Evolutionary conservation across 176 grass and related monocot genomes (phyloP), one percentile per base, ranked within the genome.

Genomic region (Metroxylon sagu): DNA sequence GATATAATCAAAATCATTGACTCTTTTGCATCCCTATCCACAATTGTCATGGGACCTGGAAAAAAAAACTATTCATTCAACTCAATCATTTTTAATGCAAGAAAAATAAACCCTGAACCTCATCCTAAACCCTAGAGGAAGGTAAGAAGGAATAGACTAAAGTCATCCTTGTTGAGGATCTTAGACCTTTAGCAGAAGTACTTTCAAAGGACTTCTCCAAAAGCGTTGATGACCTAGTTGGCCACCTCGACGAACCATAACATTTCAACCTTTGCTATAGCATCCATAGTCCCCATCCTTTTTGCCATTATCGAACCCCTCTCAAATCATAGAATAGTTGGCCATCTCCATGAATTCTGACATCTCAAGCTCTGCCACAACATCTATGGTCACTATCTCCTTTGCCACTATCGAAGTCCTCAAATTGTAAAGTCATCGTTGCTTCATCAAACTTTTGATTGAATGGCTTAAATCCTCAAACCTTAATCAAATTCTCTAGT

Each of bases 21-120:
- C 59, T 96, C 86, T 65, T 96, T 86, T 3, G 86, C 91, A 66
- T 96, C 91, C 71, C 91, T 84, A 66, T 90, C 86, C 4, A 86
- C 91, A 75, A 96, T 87, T 0, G 91, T 96, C 12, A 96, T 83
- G 1, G 91, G 91, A 66, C 91, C 91, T 96, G 63, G 4, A 48
- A 55, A 53, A 16, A 18, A 29, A 59, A 61, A 30, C 10, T 7
- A 26, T 25, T 26, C 19, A 6, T 25, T 25, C 21, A n/a, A 50
- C 8, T 39, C 35, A 23, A 23, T 23, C 21, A 23, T 23, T 23
- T 23, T 23, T 23, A 14, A 35, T 51, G 15, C 29, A 18, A 21
- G 17, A 25, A 60, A 19, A 16, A 6, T 39, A 43, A 50, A 26
- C 2, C 48, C 8, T 25, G 6, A 8, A 56, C 35, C 2, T 1